Base-by-base conservation (phyloP, 352 stramenopile genomes). In the Ophiocytium majus region DNA sequence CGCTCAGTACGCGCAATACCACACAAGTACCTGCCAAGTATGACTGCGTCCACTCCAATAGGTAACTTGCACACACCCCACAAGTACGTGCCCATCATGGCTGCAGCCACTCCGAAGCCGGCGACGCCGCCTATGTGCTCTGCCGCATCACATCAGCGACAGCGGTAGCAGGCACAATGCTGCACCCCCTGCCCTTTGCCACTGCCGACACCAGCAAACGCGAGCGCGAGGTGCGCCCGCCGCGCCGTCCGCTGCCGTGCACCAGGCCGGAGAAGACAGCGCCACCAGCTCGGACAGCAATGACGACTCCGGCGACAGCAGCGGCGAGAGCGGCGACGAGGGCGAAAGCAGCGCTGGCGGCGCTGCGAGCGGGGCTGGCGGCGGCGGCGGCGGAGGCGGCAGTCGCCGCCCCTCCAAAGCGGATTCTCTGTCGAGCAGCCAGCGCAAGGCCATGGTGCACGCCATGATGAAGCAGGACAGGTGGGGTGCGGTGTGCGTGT, bases 391-490 rank as follows among this genome's bases (percentile, higher is more conserved):
- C 34, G 64, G 34, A 10, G 34, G 5, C 17, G 64, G 34, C 34
- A 5, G 64, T 37, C 5, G 34, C 64, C 5, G 5, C 5, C 31
- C 31, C 5, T 37, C 64, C 5, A 5, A 5, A 76, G 5, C 64
- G 17, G 64, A 34, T 17, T 37, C 17, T 5, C 66, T 78, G 32
- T 78, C 66, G 35, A 78, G 35, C 35, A 35, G 35, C 66, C 66
- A 78, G 35, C 32, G 35, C 32, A 78, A 43, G 35, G 35, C 32
- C 35, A 78, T 78, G 66, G 5, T 78, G 32, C 66, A 78, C 5
- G 66, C 32, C 35, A 78, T 78, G 66, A 78, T 78, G 66, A 78
- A 78, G 66, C 66, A 78, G 35, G 66, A 78, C 66, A 78, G 66
- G 66, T 17, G 14, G 14, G 66, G 5, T 76, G 5, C 31, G 5